Percentiles rank a stretch among this genome's conserved stretches.
Evolutionary conservation across 768 basidiomycete species (phyloP).

Genomic region (Naganishia vishniacii): DNA sequence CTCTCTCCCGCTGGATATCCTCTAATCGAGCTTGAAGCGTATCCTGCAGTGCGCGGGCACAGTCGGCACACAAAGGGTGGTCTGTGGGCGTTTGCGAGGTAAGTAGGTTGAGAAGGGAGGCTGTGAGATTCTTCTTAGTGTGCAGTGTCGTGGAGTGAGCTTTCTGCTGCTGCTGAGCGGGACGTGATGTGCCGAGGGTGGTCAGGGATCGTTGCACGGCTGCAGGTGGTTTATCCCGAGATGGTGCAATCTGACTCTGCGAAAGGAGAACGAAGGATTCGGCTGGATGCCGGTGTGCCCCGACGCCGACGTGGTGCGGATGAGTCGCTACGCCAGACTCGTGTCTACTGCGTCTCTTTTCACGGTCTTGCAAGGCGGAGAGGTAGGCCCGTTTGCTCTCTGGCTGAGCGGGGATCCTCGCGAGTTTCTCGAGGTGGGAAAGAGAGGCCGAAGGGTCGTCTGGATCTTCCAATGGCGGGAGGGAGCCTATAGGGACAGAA

Average conservation of each 20-base stretch:
- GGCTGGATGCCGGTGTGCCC: constrained; percentile 53
- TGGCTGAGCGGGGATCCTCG: constrained; percentile 50
- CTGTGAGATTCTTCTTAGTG: constrained; percentile 39
- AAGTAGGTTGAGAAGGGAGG: constrained; percentile 50
- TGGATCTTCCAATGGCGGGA: constrained; percentile 14
- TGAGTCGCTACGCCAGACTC: background rate
- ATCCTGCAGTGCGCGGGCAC: constrained; percentile 72
- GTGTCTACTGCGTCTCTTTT: constrained; percentile 38
- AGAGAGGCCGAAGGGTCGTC: constrained; percentile 34
- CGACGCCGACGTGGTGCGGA: constrained; percentile 30
- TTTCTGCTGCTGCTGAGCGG: background rate
- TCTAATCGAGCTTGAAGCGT: constrained; percentile 75
- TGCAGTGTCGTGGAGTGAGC: background rate
- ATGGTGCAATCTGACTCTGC: constrained; percentile 55
- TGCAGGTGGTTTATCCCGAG: background rate
- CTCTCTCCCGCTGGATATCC: constrained; percentile 82
- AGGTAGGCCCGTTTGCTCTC: constrained; percentile 26
- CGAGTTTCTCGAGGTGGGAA: constrained; percentile 52
- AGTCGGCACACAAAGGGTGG: constrained; percentile 92
- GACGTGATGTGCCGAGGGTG: background rate
- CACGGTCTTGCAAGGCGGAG: constrained; percentile 51
- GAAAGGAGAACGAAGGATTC: constrained; percentile 89
- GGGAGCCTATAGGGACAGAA: constrained; percentile 7
- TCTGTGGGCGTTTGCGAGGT: constrained; percentile 57
- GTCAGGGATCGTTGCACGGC: constrained; percentile 6